Conservation (phyloP, 2,329 filamentous ascomycete species). For the Ascochyta pisi region DNA sequence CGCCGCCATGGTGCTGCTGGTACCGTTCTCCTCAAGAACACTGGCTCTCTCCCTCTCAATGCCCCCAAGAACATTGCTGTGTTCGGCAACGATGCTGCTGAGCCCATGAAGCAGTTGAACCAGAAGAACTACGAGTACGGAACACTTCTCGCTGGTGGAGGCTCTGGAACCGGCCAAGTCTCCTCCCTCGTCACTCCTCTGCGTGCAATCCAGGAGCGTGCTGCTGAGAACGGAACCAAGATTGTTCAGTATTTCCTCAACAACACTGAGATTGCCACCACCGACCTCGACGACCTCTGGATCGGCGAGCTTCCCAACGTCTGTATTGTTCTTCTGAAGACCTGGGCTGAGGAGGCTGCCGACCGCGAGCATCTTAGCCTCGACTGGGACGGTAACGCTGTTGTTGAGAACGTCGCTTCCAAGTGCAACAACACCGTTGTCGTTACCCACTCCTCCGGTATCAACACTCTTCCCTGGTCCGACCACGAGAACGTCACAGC, state of each 20-base stretch:
- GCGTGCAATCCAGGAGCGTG: conserved; percentile 49
- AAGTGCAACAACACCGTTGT: conserved; percentile 61
- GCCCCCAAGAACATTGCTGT: conserved; percentile 57
- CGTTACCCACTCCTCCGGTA: conserved; percentile 54
- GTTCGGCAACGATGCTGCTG: conserved; percentile 58
- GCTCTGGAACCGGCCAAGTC: conserved; percentile 52
- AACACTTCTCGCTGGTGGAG: conserved; percentile 54
- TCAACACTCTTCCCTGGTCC: conserved; percentile 52
- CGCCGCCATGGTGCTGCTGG: conserved; percentile 52
- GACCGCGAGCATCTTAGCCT: conserved; percentile 51
- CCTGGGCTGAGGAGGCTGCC: conserved; percentile 54
- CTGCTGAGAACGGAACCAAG: conserved; percentile 31
- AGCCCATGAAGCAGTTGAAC: conserved; percentile 54
- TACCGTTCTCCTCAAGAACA: conserved; percentile 59
- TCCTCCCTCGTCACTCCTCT: conserved; percentile 52
- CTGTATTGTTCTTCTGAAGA: conserved; percentile 67
- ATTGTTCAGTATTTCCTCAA: conserved; percentile 57
- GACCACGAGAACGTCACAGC: conserved; percentile 53
- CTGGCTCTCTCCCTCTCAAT: conserved; percentile 60
- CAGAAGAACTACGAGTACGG: conserved; percentile 46
- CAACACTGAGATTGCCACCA: conserved; percentile 49
- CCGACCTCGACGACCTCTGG: conserved; percentile 35
- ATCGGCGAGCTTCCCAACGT: conserved; percentile 52
- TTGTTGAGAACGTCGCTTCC: conserved; percentile 56
- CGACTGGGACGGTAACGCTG: conserved; percentile 51